A percentile compares a stretch with the other conserved stretches of the same genome.
Conservation (phyloP, 345 rosid species). For the Eucalyptus polyanthemos region DNA sequence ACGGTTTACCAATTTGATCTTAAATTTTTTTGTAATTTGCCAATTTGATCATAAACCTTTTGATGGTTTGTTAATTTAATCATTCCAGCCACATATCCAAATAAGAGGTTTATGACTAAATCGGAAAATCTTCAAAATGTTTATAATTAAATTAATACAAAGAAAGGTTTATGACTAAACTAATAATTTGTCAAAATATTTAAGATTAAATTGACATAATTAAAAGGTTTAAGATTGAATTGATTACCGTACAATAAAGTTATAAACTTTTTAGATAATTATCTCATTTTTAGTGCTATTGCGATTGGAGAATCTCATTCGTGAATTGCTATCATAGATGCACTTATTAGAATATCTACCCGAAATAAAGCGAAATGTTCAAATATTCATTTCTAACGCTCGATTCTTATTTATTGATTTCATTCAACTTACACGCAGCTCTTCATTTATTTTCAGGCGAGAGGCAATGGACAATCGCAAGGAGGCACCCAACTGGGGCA, state of each 20-base stretch:
- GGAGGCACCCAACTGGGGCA: not conserved
- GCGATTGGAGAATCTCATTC: not conserved
- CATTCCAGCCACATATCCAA: not conserved
- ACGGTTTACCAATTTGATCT: rapidly evolving
- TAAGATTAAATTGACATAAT: not conserved
- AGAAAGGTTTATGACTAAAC: not conserved
- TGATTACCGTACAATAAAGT: rapidly evolving
- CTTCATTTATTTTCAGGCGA: not conserved
- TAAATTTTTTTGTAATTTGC: no score
- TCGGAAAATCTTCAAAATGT: no score
- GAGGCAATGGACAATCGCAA: not conserved
- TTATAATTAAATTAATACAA: not conserved
- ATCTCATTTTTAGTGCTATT: not conserved
- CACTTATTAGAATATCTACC: not conserved
- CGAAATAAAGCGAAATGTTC: not conserved
- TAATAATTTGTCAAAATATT: not conserved
- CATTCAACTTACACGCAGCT: not conserved
- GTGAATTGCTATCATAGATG: not conserved
- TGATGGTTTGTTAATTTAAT: rapidly evolving
- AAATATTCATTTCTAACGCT: not conserved
- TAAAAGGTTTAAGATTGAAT: no score
- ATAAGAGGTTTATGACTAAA: not conserved
- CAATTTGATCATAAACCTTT: no score
- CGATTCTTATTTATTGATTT: not conserved
- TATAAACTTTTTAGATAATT: no score